phyloP scores from a whole-genome alignment of 2,329 filamentous ascomycete species.

The Curvularia lunata region DNA sequence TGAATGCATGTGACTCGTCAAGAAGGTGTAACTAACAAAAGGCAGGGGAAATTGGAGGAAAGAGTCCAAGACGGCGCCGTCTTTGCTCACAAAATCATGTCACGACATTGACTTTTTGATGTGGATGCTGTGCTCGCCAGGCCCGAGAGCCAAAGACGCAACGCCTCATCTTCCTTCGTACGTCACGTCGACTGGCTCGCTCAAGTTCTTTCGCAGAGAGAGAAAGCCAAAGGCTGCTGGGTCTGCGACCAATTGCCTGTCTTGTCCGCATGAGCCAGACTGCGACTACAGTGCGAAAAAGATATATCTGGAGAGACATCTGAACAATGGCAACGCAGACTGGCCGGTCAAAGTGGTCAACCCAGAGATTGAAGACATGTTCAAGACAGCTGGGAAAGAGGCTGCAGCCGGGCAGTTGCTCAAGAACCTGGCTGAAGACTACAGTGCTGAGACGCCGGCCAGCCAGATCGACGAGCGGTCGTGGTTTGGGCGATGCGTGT shows the following conservation, averaged over 20 bases:
- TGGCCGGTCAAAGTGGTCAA: constrained; percentile 93
- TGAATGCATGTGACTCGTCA: background rate
- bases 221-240: constrained; percentile 80
- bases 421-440: constrained; percentile 60
- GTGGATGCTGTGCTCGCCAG: constrained; percentile 84
- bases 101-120: constrained; percentile 94
- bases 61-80: constrained; percentile 75
- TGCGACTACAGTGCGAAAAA: constrained; percentile 88
- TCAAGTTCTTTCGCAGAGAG: constrained; percentile 77
- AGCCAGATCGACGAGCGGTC: constrained; percentile 58
- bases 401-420: constrained; percentile 61
- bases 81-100: constrained; percentile 91
- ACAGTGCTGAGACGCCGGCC: constrained; percentile 60
- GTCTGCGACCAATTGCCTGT: constrained; percentile 82
- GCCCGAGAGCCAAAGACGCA: constrained; percentile 47
- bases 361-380: constrained; percentile 85
- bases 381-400: constrained; percentile 53
- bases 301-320: constrained; percentile 75
- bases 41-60: constrained; percentile 87
- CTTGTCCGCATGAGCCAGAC: constrained; percentile 73
- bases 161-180: constrained; percentile 74
- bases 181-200: constrained; percentile 75
- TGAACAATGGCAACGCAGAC: constrained; percentile 69
- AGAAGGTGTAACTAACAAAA: constrained; percentile 3
- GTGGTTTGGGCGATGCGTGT: constrained; percentile 96